Evolutionary conservation across 192 early-diverging fungal genomes (phyloP), one percentile per base, ranked within the genome.

Genomic region (Entomortierella parvispora): DNA sequence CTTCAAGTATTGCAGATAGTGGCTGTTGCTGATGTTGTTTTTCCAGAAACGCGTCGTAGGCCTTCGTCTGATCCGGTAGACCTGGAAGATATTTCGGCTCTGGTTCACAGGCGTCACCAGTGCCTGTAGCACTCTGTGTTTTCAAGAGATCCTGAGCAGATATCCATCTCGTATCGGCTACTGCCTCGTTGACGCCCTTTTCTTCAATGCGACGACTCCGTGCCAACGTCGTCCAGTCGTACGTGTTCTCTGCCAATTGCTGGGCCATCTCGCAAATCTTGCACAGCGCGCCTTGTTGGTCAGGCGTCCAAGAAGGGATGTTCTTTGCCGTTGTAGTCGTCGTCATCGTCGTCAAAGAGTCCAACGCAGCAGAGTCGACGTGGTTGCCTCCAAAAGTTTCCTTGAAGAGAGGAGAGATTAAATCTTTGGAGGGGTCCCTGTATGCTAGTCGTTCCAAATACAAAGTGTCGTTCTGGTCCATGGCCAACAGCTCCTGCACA

Each of bases 201-300:
- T n/a, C n/a, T n/a, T n/a, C n/a, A n/a, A n/a, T 33, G 14, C 17
- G 2, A n/a, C 32, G 28, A 3, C 34, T 29, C 14, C 34, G 54
- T 18, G 26, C 52, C 11, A 17, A 23, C 7, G 42, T 22, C 31
- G 50, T 44, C 63, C 63, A 65, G 25, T 65, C 40, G 29, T 65
- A 55, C 40, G 34, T 37, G 18, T 31, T 33, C 18, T 63, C 17
- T 9, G 61, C 31, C 17, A 71, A 26, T 9, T 42, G 37, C 20
- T 64, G 69, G 0, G 69, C 69, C 2, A 63, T 45, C 40, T 51
- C 54, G 32, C 69, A 71, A 23, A 71, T 64, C 20, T 60, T 46
- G 11, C 69, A 71, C n/a, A 57, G 37, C 2, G 62, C 61, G 15
- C 61, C 61, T 2, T 64, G 47, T 7, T n/a, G 53, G 28, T 71